Conservation (phyloP, 192 early-diverging fungal genomes). For the Coemansia sp. region DNA sequence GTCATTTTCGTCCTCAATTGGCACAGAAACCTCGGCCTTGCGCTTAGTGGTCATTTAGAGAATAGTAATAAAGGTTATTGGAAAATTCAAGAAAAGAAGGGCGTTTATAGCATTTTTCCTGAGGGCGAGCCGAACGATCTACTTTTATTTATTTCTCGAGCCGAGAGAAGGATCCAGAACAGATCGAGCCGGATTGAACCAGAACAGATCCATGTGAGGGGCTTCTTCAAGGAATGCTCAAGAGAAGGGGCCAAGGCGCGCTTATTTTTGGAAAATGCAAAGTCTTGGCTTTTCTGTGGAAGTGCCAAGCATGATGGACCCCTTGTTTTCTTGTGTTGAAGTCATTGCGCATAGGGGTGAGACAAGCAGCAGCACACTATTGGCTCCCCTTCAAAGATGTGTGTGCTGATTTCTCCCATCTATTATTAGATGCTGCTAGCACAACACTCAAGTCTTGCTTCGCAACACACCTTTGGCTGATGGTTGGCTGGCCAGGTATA, state of each 20-base stretch:
- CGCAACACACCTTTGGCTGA: not conserved
- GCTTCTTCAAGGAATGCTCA: not conserved
- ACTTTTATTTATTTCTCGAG: not conserved
- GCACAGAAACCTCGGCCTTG: conserved; percentile 36
- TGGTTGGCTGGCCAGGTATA: not conserved
- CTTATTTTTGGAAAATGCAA: not conserved
- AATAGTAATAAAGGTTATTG: not conserved
- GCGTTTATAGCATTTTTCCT: not conserved
- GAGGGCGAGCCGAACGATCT: not conserved
- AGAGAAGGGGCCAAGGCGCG: not conserved
- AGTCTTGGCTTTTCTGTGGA: not conserved
- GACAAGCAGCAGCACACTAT: not conserved
- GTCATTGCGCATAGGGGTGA: no score
- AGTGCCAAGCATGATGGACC: not conserved
- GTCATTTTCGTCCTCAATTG: conserved; percentile 75
- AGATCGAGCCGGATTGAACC: not conserved
- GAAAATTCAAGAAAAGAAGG: not conserved
- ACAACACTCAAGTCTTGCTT: not conserved
- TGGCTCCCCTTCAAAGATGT: not conserved
- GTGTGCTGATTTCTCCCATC: not conserved
- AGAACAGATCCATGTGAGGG: not conserved
- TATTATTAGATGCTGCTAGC: not conserved
- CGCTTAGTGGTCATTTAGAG: conserved; percentile 25
- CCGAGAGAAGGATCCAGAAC: not conserved
- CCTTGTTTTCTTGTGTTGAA: no score